Evolutionary conservation across 208 protist genomes (phyloP).

Genomic region (Leishmania mexicana): DNA sequence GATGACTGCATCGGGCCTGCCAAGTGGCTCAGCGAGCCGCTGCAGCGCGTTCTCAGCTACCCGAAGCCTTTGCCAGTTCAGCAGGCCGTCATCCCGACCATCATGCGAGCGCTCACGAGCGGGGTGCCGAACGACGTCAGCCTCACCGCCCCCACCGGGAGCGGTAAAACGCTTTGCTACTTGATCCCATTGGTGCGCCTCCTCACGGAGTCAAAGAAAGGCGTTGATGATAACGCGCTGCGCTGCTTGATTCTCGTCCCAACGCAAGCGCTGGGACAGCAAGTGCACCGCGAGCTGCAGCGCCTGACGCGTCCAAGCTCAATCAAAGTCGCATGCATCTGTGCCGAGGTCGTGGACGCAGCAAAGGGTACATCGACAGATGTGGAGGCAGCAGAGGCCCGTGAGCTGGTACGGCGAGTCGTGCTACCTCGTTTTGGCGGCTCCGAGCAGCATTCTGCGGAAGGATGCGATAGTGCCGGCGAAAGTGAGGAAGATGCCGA

Average conservation of each 20-base stretch:
- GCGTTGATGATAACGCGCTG: constrained; percentile 60
- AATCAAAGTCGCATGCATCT: constrained; percentile 67
- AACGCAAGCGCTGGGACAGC: constrained; percentile 74
- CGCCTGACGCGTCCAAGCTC: constrained; percentile 69
- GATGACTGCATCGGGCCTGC: constrained; percentile 19
- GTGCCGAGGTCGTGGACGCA: constrained; percentile 29
- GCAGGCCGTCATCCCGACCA: constrained; percentile 67
- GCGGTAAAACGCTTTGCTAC: constrained; percentile 92
- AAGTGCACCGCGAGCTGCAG: constrained; percentile 75
- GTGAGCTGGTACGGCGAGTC: constrained; percentile 55
- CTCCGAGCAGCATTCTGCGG: background rate
- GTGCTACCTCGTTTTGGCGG: constrained; percentile 12
- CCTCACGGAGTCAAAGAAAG: constrained; percentile 58
- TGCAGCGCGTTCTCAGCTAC: constrained; percentile 65
- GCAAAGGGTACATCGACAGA: background rate
- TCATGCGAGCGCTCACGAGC: constrained; percentile 65
- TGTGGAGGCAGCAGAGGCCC: constrained; percentile 40
- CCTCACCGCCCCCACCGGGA: constrained; percentile 90
- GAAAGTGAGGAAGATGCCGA: constrained; percentile 1
- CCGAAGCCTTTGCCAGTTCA: constrained; percentile 81
- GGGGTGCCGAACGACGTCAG: constrained; percentile 87
- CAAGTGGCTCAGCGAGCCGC: constrained; percentile 64
- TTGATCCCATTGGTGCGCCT: constrained; percentile 77
- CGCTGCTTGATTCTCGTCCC: constrained; percentile 86
- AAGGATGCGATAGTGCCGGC: background rate